Evolutionary conservation across 495 filamentous ascomycete species (phyloP), one percentile per base, ranked within the genome.

Genomic region (Annulohypoxylon nitens): DNA sequence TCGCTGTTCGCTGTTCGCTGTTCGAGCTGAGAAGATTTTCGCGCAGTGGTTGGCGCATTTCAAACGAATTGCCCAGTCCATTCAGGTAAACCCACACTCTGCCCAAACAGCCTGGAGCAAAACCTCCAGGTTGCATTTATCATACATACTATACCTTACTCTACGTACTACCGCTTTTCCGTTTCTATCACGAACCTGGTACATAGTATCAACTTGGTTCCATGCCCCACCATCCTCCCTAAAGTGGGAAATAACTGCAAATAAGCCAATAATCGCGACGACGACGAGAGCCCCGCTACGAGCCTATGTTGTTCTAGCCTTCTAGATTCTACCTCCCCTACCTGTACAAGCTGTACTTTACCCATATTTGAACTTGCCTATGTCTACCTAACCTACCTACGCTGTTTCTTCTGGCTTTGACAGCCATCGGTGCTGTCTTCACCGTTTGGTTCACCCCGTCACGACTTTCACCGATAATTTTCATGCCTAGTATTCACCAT

Each of bases 91-190:
- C 51, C 62, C 74, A 69, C 70, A 54, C 63, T n/a, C 23, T 23
- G 30, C 64, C 18, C 47, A 74, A 74, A 47, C 18, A 4, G 43
- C 16, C 43, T 47, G 43, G 76, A 77, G 76, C 75, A 77, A 78
- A 77, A 66, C 70, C 72, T 77, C 75, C 74, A 65, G 71, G 61
- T 75, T 68, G 53, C 71, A 75, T 68, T 47, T 66, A 53, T 71
- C 50, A 61, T 37, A 53, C 30, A 30, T 30, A 30, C 30, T 30
- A 30, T 30, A 30, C 30, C 30, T 30, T 30, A 4, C 45, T 50
- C 63, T 14, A 23, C 20, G 20, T 23, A 23, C 20, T 23, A 33
- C 62, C 26, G 33, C 51, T 59, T n/a, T 50, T 50, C 25, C 43
- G 12, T 20, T 14, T 58, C 60, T 48, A 67, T 60, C 64, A 67